Percentiles rank a stretch among this genome's conserved stretches.
Evolutionary conservation across 2,329 filamentous ascomycete species (phyloP).

Genomic region (Berkeleyomyces rouxiae): DNA sequence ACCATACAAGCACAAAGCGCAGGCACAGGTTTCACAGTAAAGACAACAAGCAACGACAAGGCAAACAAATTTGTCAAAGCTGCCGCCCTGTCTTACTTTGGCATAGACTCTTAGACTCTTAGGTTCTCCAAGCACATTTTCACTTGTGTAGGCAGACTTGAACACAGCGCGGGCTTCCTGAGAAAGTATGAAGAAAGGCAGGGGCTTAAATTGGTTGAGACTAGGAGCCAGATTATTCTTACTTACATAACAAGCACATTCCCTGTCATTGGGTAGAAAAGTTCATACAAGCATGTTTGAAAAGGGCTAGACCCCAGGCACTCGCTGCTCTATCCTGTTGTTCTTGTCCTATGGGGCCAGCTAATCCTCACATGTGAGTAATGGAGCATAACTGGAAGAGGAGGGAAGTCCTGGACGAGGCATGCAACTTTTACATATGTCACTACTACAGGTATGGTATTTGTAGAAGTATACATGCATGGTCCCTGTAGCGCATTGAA

Average conservation of each 20-base stretch:
- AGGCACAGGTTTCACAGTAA: too few species aligned
- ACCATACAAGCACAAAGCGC: too few species aligned
- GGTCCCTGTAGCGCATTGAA: neutral
- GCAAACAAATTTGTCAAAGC: neutral
- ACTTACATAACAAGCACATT: neutral
- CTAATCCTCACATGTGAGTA: too few species aligned
- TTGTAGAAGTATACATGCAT: neutral
- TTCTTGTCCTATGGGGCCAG: neutral
- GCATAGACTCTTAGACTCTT: neutral
- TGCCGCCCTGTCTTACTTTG: neutral
- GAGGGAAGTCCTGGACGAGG: too few species aligned
- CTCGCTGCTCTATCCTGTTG: neutral
- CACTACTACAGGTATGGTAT: too few species aligned
- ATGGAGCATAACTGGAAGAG: too few species aligned
- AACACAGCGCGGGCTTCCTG: neutral
- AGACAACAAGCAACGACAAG: too few species aligned
- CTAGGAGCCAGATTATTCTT: neutral
- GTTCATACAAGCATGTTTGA: neutral
- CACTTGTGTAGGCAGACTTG: neutral
- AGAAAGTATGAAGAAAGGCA: neutral
- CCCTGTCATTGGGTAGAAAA: neutral
- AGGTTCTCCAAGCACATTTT: neutral
- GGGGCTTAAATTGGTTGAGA: neutral
- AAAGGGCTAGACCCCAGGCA: neutral
- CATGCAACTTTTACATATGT: too few species aligned